Evolutionary conservation across 208 protist species (phyloP).

Genomic region (Crithidia fasciculata): DNA sequence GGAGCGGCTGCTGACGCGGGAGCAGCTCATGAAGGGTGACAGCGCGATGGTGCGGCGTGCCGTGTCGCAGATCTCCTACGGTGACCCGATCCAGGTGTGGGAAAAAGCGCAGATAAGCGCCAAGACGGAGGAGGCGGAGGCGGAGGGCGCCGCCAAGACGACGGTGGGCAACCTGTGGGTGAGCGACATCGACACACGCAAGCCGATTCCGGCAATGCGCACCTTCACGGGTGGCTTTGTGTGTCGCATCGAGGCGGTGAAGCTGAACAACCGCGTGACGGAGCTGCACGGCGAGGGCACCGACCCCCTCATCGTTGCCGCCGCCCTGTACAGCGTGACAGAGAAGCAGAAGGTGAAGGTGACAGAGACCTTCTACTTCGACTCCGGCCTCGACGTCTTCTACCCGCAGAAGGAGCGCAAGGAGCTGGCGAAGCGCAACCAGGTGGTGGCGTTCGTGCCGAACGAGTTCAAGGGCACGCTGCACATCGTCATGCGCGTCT

Average conservation of each 20-base stretch:
- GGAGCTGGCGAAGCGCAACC: conserved; percentile 60
- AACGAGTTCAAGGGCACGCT: conserved; percentile 77
- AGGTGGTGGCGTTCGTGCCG: conserved; percentile 78
- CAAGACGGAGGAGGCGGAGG: conserved; percentile 10
- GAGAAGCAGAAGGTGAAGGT: conserved; percentile 63
- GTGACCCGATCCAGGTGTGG: conserved; percentile 87
- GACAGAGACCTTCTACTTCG: conserved; percentile 91
- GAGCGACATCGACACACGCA: conserved; percentile 69
- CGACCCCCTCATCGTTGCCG: conserved; percentile 76
- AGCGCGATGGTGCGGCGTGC: conserved; percentile 48
- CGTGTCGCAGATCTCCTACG: conserved; percentile 71
- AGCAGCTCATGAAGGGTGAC: conserved; percentile 40
- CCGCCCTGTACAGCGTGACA: conserved; percentile 64
- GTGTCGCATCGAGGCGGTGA: conserved; percentile 56
- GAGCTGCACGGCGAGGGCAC: conserved; percentile 73
- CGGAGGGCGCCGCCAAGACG: conserved; percentile 17
- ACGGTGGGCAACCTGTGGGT: conserved; percentile 70
- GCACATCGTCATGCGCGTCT: conserved; percentile 73
- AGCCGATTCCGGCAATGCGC: conserved; percentile 72
- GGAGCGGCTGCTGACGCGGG: conserved; percentile 61
- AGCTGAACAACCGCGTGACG: conserved; percentile 63
- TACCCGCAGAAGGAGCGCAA: conserved; percentile 80
- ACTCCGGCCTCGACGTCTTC: conserved; percentile 78
- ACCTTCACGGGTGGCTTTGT: conserved; percentile 76
- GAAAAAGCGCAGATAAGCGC: conserved; percentile 33